Base-by-base conservation (phyloP, 768 basidiomycete species). In the Termitomyces sp. region DNA sequence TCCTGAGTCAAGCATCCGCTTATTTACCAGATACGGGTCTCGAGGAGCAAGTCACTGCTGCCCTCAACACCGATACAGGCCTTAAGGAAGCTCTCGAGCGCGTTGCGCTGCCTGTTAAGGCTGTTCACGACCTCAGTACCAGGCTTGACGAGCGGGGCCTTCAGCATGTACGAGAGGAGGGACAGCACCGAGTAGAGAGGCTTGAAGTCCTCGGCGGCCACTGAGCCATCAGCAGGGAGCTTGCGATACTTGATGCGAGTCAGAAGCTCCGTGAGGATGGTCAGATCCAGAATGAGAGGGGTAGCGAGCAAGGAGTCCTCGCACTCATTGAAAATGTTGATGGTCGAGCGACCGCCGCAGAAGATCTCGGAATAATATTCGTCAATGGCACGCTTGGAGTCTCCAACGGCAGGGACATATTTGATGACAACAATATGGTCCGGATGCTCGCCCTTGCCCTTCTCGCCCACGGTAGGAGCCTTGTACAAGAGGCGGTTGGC, bases 311-410 rank as follows among this genome's bases (percentile, higher is more conserved):
- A 81, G 13, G 95, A 97, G 72, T 98, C 96, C 88, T 96, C 94
- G 81, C 96, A 98, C 74, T 95, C 91, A 73, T 98, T 98, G 84
- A 96, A 97, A 76, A 94, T 93, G 72, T 92, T 94, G 80, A 97
- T 95, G 12, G 91, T 93, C 63, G 89, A 91, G 62, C 93, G 81
- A 31, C 95, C 95, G 65, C 95, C 95, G 69, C 95, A 96, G 78
- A 95, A 88, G 68, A 98, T 95, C 81, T 98, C 95, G 12, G 93
- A 95, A 75, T 95, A 94, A 76, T 98, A 98, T 79, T 98, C 95
- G 75, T 98, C 97, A 80, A 98, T 94, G n/a, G 95, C 97, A 58
- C 93, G 84, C 85, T 98, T 98, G 58, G 91, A 93, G 78, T 98
- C 97, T 41, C 96, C 95, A 33, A 96, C 95, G 27, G 95, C 92